Conservation (phyloP, 2,329 filamentous ascomycete species). For the Aureobasidium lini region DNA sequence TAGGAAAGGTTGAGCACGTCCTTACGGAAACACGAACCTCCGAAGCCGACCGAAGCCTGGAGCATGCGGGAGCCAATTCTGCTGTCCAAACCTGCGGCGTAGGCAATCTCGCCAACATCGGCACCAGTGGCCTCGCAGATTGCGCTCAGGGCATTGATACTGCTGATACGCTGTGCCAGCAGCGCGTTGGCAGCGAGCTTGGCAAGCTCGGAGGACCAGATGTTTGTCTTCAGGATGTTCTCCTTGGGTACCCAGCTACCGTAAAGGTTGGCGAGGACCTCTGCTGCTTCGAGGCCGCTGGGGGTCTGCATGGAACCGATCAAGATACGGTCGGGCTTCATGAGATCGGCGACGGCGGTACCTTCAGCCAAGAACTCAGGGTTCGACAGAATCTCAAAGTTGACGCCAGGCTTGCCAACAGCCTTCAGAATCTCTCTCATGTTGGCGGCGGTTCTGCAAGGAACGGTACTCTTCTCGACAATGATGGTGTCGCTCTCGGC, state of each 20-base stretch:
- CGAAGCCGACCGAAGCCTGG: slow-evolving; percentile 68
- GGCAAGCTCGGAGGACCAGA: slow-evolving; percentile 70
- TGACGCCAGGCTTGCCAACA: slow-evolving; percentile 35
- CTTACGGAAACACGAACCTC: slow-evolving; percentile 76
- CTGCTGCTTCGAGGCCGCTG: slow-evolving; percentile 54
- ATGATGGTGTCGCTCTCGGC: slow-evolving; percentile 63
- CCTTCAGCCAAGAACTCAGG: slow-evolving; percentile 76
- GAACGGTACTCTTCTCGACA: slow-evolving; percentile 76
- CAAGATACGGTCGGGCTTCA: slow-evolving; percentile 64
- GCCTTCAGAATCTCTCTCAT: slow-evolving; percentile 57
- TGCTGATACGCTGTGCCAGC: slow-evolving; percentile 72
- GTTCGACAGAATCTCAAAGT: slow-evolving; percentile 72
- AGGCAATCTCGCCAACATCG: slow-evolving; percentile 64
- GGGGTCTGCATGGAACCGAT: slow-evolving; percentile 61
- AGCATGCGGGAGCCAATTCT: slow-evolving; percentile 68
- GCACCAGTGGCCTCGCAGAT: slow-evolving; percentile 71
- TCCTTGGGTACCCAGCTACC: slow-evolving; percentile 60
- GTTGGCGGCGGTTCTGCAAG: slow-evolving; percentile 64
- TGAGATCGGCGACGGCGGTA: slow-evolving; percentile 63
- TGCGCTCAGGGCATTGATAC: slow-evolving; percentile 74
- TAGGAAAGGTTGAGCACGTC: slow-evolving; percentile 69
- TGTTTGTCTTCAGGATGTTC: slow-evolving; percentile 63
- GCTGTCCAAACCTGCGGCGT: slow-evolving; percentile 57
- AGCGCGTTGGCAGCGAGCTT: slow-evolving; percentile 76
- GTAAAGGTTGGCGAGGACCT: slow-evolving; percentile 59